These are phyloP conservation scores for Inga laurina DNA, from an alignment of 306 rosid species.

Conservation along the genomic window DNA sequence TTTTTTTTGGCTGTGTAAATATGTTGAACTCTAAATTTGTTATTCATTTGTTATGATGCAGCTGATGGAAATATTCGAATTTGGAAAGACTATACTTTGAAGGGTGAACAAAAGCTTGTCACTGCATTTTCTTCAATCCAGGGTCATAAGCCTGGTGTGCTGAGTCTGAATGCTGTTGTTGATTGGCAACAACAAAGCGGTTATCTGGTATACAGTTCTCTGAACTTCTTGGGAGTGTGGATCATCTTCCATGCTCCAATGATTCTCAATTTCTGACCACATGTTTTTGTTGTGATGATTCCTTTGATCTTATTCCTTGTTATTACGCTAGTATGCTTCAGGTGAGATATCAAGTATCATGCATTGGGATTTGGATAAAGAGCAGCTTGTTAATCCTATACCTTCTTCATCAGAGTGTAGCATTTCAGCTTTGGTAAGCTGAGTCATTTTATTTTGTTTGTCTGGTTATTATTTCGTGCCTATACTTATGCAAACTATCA, in stretches of 20 bases:
- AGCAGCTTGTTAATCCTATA: conserved; percentile 75
- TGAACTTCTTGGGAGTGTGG: conserved; percentile 25
- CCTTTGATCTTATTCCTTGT: conserved; percentile 17
- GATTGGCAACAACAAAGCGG: conserved; percentile 99
- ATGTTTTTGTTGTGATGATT: conserved; percentile 10
- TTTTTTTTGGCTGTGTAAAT: neutral
- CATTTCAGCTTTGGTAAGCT: conserved; percentile 88
- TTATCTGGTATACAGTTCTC: conserved; percentile 70
- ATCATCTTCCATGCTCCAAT: neutral
- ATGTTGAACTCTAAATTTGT: conserved; percentile 15
- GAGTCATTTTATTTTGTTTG: neutral
- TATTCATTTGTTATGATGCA: conserved; percentile 35
- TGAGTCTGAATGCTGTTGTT: conserved; percentile 86
- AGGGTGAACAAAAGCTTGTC: conserved; percentile 86
- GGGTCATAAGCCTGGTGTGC: conserved; percentile 89
- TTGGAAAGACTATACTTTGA: conserved; percentile 88
- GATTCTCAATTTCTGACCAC: conserved; percentile 2
- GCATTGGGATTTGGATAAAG: conserved; percentile 96
- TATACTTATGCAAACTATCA: conserved; percentile 17
- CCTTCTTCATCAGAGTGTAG: conserved; percentile 89
- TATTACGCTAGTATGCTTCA: conserved; percentile 77
- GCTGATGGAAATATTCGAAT: conserved; percentile 92
- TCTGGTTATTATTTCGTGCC: conserved; percentile 3
- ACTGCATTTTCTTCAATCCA: conserved; percentile 95
- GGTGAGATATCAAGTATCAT: conserved; percentile 81